phyloP scores from a whole-genome alignment of 2,329 filamentous ascomycete genomes.

The Hypoxylon sp. region DNA sequence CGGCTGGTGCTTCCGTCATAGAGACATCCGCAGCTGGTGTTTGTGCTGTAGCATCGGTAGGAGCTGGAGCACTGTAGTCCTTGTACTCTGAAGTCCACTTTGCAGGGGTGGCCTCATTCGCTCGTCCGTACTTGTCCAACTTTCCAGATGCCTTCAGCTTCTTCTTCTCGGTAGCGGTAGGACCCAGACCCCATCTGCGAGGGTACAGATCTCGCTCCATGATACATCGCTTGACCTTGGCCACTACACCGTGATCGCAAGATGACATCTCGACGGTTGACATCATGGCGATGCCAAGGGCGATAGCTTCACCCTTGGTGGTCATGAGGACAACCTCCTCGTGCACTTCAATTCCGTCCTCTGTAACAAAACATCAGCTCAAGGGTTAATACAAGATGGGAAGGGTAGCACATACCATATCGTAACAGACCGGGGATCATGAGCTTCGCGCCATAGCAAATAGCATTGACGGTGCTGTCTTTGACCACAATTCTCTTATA shows the following conservation, averaged over 20 bases:
- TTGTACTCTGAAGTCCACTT: constrained; percentile 96
- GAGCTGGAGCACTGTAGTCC: constrained; percentile 78
- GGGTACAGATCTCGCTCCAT: constrained; percentile 99
- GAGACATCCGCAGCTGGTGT: constrained; percentile 63
- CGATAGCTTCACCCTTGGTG: constrained; percentile 98
- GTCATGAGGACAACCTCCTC: constrained; percentile 99
- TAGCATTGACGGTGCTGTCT: constrained; percentile 95
- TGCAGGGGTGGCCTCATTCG: constrained; percentile 92
- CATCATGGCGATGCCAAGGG: constrained; percentile 97
- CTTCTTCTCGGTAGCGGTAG: constrained; percentile 97
- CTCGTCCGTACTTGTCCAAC: constrained; percentile 95
- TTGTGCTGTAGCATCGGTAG: constrained; percentile 61
- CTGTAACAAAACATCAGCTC: constrained; percentile 60
- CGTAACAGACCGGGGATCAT: constrained; percentile 97
- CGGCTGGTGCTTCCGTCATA: constrained; percentile 60
- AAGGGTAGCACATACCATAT: constrained; percentile 74
- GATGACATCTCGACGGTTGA: constrained; percentile 96
- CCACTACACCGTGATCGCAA: constrained; percentile 97
- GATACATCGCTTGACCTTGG: constrained; percentile 99
- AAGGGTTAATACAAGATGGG: not conserved
- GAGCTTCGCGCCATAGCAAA: constrained; percentile 98
- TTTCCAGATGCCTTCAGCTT: constrained; percentile 99
- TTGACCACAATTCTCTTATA: constrained; percentile 99
- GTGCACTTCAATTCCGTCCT: constrained; percentile 90
- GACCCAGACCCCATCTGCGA: constrained; percentile 94